Conservation (phyloP, 1,139 yeast genomes). For the Suhomyces coccinellae region DNA sequence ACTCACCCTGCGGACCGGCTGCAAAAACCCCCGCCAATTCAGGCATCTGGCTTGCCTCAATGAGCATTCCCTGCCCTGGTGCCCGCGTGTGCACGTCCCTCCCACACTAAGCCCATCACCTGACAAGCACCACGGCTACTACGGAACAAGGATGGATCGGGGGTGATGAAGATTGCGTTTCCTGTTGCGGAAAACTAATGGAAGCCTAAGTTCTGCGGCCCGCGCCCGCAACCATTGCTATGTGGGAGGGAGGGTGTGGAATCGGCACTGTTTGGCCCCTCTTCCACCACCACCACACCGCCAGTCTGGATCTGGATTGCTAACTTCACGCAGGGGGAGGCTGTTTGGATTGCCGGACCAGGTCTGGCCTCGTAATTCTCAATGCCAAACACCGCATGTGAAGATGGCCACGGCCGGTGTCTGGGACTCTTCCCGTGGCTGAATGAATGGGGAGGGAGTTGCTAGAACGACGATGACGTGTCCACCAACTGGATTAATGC, state of each 20-base stretch:
- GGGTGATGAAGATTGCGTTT: neutral
- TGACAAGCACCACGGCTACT: neutral
- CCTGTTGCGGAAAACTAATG: constrained; percentile 5
- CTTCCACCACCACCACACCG: too few species aligned
- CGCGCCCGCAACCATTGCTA: constrained; percentile 6
- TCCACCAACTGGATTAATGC: too few species aligned
- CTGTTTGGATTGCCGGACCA: neutral
- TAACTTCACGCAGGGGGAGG: neutral
- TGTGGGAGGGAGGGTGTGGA: too few species aligned
- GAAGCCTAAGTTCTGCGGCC: neutral
- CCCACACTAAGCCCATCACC: neutral
- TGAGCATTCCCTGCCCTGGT: too few species aligned
- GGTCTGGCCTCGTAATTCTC: neutral
- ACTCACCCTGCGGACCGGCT: neutral
- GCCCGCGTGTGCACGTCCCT: neutral
- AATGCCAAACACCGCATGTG: neutral
- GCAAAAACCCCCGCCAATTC: neutral
- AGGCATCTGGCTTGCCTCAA: neutral
- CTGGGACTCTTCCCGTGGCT: too few species aligned
- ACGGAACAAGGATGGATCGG: neutral
- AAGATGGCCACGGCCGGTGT: too few species aligned
- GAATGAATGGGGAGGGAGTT: too few species aligned
- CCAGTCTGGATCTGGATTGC: too few species aligned
- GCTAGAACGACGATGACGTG: too few species aligned
- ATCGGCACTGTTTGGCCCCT: too few species aligned